Evolutionary conservation across 139 green algal genomes (phyloP).

Genomic region (Tetradesmus lagerheimii): DNA sequence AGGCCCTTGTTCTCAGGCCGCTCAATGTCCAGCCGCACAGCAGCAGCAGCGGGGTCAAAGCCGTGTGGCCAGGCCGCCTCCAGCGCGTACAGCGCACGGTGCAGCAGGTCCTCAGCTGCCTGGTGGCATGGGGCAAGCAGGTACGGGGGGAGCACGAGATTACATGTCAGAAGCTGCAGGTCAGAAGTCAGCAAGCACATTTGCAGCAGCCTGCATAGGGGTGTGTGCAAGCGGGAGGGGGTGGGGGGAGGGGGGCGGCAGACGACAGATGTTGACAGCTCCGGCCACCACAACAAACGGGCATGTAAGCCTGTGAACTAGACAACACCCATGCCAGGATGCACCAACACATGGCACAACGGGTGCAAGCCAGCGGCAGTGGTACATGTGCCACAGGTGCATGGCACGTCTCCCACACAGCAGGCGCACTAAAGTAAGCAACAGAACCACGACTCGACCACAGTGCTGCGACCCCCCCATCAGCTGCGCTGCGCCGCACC

Average conservation of each 20-base stretch:
- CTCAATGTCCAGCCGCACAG: slow-evolving; percentile 74
- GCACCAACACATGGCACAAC: background rate
- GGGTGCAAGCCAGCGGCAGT: background rate
- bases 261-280: too few relatives aligned
- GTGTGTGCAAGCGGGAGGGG: too few relatives aligned
- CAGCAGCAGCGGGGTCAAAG: slow-evolving; percentile 78
- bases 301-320: too few relatives aligned
- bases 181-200: background rate
- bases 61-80: slow-evolving; percentile 87
- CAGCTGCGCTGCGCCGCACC: background rate
- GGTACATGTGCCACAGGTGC: too few relatives aligned
- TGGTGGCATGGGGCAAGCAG: background rate
- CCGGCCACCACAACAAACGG: too few relatives aligned
- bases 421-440: background rate
- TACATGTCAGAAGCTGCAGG: background rate
- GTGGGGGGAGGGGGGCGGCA: too few relatives aligned
- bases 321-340: background rate
- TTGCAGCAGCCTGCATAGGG: too few relatives aligned
- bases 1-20: slow-evolving; percentile 78
- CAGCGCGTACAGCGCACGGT: slow-evolving; percentile 81
- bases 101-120: slow-evolving; percentile 44
- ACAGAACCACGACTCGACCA: too few relatives aligned
- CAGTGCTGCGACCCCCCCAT: background rate
- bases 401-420: too few relatives aligned
- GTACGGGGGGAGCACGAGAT: background rate